phyloP scores from a whole-genome alignment of 1,284 basidiomycete species.

The Rhodotorula sp. region DNA sequence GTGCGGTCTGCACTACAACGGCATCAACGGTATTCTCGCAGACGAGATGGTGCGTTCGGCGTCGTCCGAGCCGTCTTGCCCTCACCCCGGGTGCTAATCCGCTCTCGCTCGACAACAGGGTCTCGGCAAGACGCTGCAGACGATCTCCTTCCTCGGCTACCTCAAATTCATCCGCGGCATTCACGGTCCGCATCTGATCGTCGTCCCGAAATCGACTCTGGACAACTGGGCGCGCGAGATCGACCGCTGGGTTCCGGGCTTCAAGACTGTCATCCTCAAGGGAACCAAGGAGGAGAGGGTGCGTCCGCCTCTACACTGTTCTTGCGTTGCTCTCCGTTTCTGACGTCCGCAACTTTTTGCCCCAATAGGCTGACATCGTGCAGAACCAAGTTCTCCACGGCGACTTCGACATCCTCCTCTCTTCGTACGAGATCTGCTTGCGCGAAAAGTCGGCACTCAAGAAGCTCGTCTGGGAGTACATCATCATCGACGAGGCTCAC shows the following conservation, averaged over 20 bases:
- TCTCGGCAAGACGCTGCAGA: slow-evolving; percentile 96
- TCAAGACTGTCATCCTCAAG: slow-evolving; percentile 77
- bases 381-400: slow-evolving; percentile 74
- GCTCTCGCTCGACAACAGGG: slow-evolving; percentile 59
- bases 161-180: slow-evolving; percentile 80
- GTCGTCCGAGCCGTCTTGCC: too few species aligned
- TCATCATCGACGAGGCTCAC: slow-evolving; percentile 98
- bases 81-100: slow-evolving; percentile 20
- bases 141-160: slow-evolving; percentile 95
- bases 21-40: slow-evolving; percentile 87
- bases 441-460: slow-evolving; percentile 89
- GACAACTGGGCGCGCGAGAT: slow-evolving; percentile 98
- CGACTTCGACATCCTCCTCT: slow-evolving; percentile 93
- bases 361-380: slow-evolving; percentile 65
- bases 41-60: slow-evolving; percentile 77
- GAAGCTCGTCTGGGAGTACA: slow-evolving; percentile 97
- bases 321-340: not conserved
- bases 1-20: slow-evolving; percentile 88
- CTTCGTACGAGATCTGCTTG: slow-evolving; percentile 96
- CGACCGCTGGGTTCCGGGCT: slow-evolving; percentile 85
- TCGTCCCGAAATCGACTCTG: slow-evolving; percentile 95
- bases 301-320: slow-evolving; percentile 37
- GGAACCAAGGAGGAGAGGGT: slow-evolving; percentile 87
- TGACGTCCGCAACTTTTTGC: not conserved
- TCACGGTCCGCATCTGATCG: slow-evolving; percentile 83